A percentile compares a stretch with the other conserved stretches of the same genome.
phyloP scores from a whole-genome alignment of 768 basidiomycete species.

The Collybia mongolica region DNA sequence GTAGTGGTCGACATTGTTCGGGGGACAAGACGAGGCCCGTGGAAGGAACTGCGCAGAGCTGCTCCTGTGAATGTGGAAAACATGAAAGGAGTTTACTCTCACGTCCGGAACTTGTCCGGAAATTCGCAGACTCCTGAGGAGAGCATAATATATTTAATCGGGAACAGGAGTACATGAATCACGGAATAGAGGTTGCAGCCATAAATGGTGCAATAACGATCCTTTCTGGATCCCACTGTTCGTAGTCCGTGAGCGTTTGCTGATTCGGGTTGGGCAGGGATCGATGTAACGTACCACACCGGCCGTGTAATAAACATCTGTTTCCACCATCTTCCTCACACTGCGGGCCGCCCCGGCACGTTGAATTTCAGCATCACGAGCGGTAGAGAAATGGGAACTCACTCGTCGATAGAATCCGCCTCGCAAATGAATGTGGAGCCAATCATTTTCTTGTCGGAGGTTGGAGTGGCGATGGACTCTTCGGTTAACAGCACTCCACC shows the following conservation, averaged over 20 bases:
- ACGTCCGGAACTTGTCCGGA: background rate
- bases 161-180: background rate
- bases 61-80: conserved; percentile 1
- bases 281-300: conserved; percentile 33
- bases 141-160: too few relatives aligned
- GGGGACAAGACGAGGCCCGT: background rate
- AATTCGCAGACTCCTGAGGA: background rate
- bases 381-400: conserved; percentile 6
- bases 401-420: conserved; percentile 51
- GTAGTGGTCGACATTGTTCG: conserved; percentile 8
- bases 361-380: background rate
- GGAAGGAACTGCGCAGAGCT: too few relatives aligned
- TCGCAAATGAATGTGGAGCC: conserved; percentile 60
- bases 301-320: conserved; percentile 39
- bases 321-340: conserved; percentile 36
- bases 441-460: conserved; percentile 52
- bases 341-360: conserved; percentile 19
- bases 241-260: background rate
- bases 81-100: background rate
- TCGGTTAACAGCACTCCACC: conserved; percentile 61
- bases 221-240: conserved; percentile 59
- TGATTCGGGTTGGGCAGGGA: background rate
- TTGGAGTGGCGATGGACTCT: conserved; percentile 47
- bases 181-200: conserved; percentile 31
- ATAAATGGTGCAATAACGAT: conserved; percentile 46